A percentile compares a stretch with the other conserved stretches of the same genome.
Conservation (phyloP, 2,329 filamentous ascomycete genomes). For the Fusarium brevicatenulatum region DNA sequence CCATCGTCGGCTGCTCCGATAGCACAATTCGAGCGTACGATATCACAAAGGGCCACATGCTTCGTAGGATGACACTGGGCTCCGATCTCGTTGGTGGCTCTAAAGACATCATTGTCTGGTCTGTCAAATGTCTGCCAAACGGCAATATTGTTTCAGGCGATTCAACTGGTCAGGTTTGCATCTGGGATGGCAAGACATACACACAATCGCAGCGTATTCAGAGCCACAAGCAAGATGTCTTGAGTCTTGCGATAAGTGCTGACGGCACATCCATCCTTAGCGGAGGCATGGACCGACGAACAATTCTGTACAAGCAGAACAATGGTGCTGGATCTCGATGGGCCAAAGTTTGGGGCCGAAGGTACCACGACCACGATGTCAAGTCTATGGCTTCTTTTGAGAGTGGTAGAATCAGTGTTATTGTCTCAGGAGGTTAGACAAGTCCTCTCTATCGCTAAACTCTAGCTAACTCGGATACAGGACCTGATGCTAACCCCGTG, state of each 20-base stretch:
- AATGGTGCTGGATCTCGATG: constrained; percentile 73
- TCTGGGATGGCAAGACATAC: constrained; percentile 95
- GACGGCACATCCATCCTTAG: constrained; percentile 87
- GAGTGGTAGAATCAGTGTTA: constrained; percentile 80
- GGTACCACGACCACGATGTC: constrained; percentile 93
- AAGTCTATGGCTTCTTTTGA: constrained; percentile 95
- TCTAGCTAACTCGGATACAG: constrained; percentile 54
- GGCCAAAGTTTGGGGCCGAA: constrained; percentile 85
- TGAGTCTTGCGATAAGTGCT: constrained; percentile 84
- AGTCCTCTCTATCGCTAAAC: not conserved
- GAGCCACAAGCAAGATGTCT: constrained; percentile 87
- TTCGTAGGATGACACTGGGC: constrained; percentile 88
- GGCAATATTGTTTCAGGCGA: constrained; percentile 95
- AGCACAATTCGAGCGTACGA: constrained; percentile 94
- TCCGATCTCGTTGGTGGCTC: constrained; percentile 79
- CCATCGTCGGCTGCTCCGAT: constrained; percentile 94
- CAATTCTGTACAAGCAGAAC: constrained; percentile 80
- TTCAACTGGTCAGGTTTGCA: constrained; percentile 90
- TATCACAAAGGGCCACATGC: constrained; percentile 77
- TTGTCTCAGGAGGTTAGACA: constrained; percentile 87
- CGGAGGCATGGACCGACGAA: constrained; percentile 90
- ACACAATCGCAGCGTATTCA: constrained; percentile 87
- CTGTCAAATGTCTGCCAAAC: constrained; percentile 85
- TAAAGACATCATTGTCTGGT: constrained; percentile 92
- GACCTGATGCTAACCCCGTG: constrained; percentile 85